Percentiles rank a stretch among this genome's conserved stretches.
These are phyloP conservation scores for Stephanodiscus triporus DNA, from an alignment of 108 stramenopile genomes.

Conservation along the genomic window DNA sequence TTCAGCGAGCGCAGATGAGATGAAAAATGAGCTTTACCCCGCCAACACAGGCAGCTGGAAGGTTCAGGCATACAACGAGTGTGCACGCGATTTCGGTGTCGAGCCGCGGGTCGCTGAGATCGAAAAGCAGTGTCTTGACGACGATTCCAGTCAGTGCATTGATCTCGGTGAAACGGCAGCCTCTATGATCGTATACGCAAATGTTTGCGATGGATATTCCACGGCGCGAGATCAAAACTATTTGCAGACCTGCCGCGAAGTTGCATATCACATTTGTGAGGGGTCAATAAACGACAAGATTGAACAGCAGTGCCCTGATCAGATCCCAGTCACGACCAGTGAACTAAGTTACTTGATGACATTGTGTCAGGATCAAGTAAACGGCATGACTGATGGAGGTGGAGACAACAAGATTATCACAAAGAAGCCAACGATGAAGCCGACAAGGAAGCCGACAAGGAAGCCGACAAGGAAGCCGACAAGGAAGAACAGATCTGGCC, in stretches of 20 bases:
- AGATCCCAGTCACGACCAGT: no score
- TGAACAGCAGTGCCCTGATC: not conserved
- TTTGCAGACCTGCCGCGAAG: not conserved
- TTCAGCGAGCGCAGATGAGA: not conserved
- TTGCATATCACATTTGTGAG: not conserved
- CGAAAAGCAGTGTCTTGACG: not conserved
- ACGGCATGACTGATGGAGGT: no score
- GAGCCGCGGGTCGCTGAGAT: not conserved
- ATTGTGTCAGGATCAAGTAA: no score
- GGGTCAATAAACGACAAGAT: not conserved
- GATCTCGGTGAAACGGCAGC: constrained; percentile 11
- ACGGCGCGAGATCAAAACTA: not conserved
- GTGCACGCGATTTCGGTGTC: not conserved
- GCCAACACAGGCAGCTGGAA: not conserved
- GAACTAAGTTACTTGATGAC: no score
- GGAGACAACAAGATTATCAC: not conserved
- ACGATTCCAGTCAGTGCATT: not conserved
- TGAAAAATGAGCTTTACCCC: not conserved
- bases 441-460: no score
- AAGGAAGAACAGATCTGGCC: not conserved
- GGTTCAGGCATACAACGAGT: not conserved
- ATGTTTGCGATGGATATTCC: not conserved
- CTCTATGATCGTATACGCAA: not conserved
- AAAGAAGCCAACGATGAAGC: not conserved
- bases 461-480: no score